phyloP scores from a whole-genome alignment of 345 rosid genomes.

The Carallia brachiata region DNA sequence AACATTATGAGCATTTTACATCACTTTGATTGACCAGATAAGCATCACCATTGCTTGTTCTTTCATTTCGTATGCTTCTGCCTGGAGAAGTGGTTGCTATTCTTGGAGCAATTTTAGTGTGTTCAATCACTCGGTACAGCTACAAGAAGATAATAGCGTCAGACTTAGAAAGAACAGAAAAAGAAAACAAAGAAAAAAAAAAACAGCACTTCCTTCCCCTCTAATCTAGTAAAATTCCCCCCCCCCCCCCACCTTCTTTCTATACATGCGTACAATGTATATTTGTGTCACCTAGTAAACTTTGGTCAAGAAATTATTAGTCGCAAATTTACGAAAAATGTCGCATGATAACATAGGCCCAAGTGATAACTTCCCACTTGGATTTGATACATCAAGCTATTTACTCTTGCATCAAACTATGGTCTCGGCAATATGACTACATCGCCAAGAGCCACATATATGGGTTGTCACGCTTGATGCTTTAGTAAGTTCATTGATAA shows the following conservation, averaged over 20 bases:
- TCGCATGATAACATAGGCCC: conserved; percentile 2
- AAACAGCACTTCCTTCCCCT: not conserved
- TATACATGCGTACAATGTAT: not conserved
- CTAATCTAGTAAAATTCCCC: not conserved
- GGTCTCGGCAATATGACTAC: conserved; percentile 2
- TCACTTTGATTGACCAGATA: conserved; percentile 54
- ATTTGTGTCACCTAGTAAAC: not conserved
- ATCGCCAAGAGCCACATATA: conserved; percentile 12
- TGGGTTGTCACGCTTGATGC: conserved; percentile 35
- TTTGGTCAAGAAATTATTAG: not conserved
- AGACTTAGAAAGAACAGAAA: conserved; percentile 38
- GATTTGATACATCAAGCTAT: conserved; percentile 5
- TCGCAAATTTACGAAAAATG: not conserved
- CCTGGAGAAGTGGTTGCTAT: conserved; percentile 75
- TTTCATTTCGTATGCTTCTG: conserved; percentile 52
- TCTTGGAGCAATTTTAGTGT: conserved; percentile 79
- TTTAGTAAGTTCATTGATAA: conserved; percentile 11
- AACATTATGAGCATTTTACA: conserved; percentile 65
- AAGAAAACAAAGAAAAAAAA: conserved; percentile 36
- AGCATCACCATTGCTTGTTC: conserved; percentile 53
- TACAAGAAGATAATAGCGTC: conserved; percentile 70
- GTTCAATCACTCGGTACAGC: conserved; percentile 56
- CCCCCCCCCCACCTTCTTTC: conserved; percentile 19
- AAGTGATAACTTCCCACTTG: not conserved
- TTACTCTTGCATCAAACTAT: conserved; percentile 1